Conservation (phyloP, 148 eudicot genomes). For the Simmondsia chinensis region DNA sequence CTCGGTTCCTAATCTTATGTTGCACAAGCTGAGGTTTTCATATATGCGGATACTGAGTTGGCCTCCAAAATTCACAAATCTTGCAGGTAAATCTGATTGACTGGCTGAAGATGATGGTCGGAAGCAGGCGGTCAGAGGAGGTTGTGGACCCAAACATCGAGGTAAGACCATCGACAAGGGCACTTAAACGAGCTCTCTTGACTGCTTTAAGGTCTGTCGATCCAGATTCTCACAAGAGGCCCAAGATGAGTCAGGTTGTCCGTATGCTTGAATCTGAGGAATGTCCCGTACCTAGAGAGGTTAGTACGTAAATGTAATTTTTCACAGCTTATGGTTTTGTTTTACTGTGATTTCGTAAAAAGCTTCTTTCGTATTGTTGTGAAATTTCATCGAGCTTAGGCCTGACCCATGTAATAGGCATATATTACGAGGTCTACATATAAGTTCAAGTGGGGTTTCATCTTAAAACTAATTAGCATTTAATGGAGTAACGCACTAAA, state of each 20-base stretch:
- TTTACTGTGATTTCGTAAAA: background rate
- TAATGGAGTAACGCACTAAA: no score
- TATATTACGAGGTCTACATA: no score
- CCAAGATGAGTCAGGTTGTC: slow-evolving; percentile 65
- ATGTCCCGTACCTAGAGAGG: slow-evolving; percentile 70
- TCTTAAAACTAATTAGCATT: no score
- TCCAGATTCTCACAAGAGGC: slow-evolving; percentile 65
- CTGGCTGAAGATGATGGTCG: slow-evolving; percentile 78
- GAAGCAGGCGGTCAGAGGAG: slow-evolving; percentile 65
- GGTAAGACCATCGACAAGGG: slow-evolving; percentile 48
- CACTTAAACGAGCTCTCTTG: slow-evolving; percentile 53
- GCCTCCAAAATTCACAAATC: no score
- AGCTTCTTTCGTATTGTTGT: no score
- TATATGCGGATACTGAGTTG: background rate
- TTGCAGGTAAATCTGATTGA: slow-evolving; percentile 63
- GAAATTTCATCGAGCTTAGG: no score
- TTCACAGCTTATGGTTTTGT: background rate
- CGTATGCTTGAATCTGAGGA: slow-evolving; percentile 79
- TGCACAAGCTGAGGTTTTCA: no score
- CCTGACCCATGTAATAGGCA: no score
- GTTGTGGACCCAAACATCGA: slow-evolving; percentile 56
- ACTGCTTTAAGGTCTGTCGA: slow-evolving; percentile 67
- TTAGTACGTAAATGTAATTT: slow-evolving; percentile 9
- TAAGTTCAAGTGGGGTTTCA: no score
- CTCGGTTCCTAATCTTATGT: no score